Conservation (phyloP, 306 rosid genomes). For the Cucumis melo region DNA sequence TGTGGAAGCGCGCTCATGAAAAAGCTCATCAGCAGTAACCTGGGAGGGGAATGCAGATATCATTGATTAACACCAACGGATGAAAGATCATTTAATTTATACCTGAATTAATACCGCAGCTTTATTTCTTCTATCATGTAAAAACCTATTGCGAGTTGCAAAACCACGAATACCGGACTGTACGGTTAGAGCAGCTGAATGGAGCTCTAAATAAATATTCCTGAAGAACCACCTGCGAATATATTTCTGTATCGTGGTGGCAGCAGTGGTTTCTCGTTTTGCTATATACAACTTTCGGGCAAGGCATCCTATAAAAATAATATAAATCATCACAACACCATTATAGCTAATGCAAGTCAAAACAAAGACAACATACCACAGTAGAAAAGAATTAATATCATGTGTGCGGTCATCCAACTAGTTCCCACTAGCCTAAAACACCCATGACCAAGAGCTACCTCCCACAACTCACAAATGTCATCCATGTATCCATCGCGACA, state of each 20-base stretch:
- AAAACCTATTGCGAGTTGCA: constrained; percentile 43
- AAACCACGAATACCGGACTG: constrained; percentile 68
- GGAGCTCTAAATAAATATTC: constrained; percentile 30
- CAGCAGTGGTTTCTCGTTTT: constrained; percentile 60
- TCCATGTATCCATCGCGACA: neutral
- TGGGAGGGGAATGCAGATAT: neutral
- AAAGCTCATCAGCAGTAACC: neutral
- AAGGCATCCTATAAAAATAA: constrained; percentile 44
- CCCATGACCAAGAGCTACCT: neutral
- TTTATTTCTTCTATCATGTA: constrained; percentile 49
- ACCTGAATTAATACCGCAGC: constrained; percentile 88
- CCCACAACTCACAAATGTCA: neutral
- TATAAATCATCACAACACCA: neutral
- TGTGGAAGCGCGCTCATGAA: neutral
- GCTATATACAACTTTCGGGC: constrained; percentile 44
- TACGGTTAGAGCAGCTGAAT: constrained; percentile 38
- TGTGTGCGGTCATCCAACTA: neutral
- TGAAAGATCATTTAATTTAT: neutral
- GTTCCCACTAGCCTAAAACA: neutral
- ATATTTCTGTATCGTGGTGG: constrained; percentile 47
- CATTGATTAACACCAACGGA: neutral
- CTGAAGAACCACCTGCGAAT: constrained; percentile 49
- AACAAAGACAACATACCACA: neutral
- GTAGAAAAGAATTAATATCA: neutral
- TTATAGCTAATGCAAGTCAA: neutral